Evolutionary conservation across 352 stramenopile genomes (phyloP), one percentile per base, ranked within the genome.

Genomic region (Ophiocytium majus): DNA sequence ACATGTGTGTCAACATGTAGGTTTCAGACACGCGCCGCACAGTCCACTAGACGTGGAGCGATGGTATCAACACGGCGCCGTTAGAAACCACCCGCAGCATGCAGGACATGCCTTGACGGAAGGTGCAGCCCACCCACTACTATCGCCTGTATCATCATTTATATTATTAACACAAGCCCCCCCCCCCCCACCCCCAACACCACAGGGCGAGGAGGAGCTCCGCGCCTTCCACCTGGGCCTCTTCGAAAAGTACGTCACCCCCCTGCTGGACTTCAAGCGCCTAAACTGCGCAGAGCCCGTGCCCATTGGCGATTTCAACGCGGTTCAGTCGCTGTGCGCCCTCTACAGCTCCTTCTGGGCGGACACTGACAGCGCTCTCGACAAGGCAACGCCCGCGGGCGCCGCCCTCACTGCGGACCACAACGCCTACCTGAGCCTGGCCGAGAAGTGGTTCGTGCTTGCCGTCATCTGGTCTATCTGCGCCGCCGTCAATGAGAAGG

Each of bases 181-280:
- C n/a, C n/a, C n/a, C n/a, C n/a, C n/a, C n/a, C n/a, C n/a, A n/a
- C n/a, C n/a, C n/a, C n/a, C n/a, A n/a, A n/a, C n/a, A n/a, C n/a
- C n/a, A 28, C 50, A 79, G 50, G 86, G 86, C 31, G 74, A 83
- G 34, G 79, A 79, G 37, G 86, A 89, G 71, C 79, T 85, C 10
- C 76, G 83, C 19, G 84, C 75, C 9, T 89, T 89, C 83, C 92
- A 94, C 74, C 66, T 50, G 10, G 82, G 80, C 9, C 88, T 98
- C 0, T 97, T 97, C 89, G 92, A 96, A 32, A 92, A 97, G 75
- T 97, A 98, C 71, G 88, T 98, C 75, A 94, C 96, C 63, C 91
- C 92, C 0, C 90, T 94, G 0, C 91, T 98, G 28, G 87, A 90
- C 5, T 93, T 90, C 82, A 91, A 93, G 86, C 81, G 88, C 28